phyloP scores from a whole-genome alignment of 2,329 filamentous ascomycete species.

The Pseudogymnoascus sp. region DNA sequence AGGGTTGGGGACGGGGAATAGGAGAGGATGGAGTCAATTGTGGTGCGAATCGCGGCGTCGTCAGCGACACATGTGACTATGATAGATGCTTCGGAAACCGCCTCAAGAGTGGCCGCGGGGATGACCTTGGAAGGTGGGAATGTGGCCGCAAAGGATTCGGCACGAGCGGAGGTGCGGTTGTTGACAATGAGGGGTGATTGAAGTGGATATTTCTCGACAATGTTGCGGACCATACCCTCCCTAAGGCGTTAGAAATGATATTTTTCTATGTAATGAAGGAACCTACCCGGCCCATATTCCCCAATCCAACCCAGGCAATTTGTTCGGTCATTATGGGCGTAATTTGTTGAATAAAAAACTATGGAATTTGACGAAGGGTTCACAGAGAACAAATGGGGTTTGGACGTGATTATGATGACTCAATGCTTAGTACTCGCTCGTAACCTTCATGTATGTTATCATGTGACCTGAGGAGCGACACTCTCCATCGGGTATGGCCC shows the following conservation, averaged over 20 bases:
- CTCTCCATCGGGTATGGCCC: background rate
- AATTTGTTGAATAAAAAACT: background rate
- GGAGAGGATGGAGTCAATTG: constrained; percentile 49
- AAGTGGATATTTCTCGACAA: constrained; percentile 68
- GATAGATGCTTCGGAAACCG: constrained; percentile 61
- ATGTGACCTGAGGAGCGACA: background rate
- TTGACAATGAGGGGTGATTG: constrained; percentile 65
- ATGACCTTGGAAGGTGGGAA: constrained; percentile 55
- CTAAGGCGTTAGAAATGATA: constrained; percentile 9
- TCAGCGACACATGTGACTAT: constrained; percentile 77
- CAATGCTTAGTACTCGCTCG: background rate
- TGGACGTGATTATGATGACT: background rate
- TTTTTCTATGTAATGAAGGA: constrained; percentile 13
- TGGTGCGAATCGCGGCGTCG: constrained; percentile 61
- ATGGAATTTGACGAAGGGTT: constrained; percentile 1
- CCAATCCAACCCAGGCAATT: constrained; percentile 72
- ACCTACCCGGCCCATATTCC: constrained; percentile 76
- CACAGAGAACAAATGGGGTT: background rate
- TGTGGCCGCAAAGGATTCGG: constrained; percentile 52
- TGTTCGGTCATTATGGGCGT: constrained; percentile 43
- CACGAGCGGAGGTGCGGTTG: constrained; percentile 65
- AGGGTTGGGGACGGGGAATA: constrained; percentile 59
- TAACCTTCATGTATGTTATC: background rate
- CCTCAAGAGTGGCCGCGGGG: constrained; percentile 57
- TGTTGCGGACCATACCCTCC: constrained; percentile 76